phyloP scores from a whole-genome alignment of 768 basidiomycete species.

The Tulasnella sp. region DNA sequence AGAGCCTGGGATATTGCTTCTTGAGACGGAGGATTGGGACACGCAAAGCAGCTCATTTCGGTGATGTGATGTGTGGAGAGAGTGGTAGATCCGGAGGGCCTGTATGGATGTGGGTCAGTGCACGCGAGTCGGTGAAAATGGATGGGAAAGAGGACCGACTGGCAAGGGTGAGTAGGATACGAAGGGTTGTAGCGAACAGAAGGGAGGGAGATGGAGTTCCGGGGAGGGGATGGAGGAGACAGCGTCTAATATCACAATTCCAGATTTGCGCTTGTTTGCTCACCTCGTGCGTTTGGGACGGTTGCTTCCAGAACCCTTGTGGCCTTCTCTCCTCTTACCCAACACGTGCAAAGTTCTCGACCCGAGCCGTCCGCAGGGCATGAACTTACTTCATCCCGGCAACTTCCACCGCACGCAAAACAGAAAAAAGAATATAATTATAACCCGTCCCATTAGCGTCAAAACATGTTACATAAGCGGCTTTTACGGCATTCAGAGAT shows the following conservation, averaged over 20 bases:
- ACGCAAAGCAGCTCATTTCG: conserved; percentile 11
- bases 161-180: not conserved
- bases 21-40: conserved; percentile 16
- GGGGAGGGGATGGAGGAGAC: not conserved
- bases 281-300: not conserved
- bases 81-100: not conserved
- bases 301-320: conserved; percentile 1
- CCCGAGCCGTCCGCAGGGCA: not conserved
- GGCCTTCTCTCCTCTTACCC: not conserved
- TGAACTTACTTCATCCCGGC: conserved; percentile 14
- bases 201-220: not conserved
- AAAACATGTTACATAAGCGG: not conserved
- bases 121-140: not conserved
- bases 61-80: not conserved
- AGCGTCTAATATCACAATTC: conserved; percentile 21
- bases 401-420: conserved; percentile 12
- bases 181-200: not conserved
- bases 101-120: not conserved
- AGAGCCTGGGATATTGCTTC: not conserved
- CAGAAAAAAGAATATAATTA: not conserved
- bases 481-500: conserved; percentile 8
- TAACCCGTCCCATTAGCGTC: not conserved
- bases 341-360: conserved; percentile 17
- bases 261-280: not conserved
- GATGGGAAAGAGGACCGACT: not conserved